Evolutionary conservation across 2,329 filamentous ascomycete species (phyloP).

Genomic region (Trichoderma lentiforme): DNA sequence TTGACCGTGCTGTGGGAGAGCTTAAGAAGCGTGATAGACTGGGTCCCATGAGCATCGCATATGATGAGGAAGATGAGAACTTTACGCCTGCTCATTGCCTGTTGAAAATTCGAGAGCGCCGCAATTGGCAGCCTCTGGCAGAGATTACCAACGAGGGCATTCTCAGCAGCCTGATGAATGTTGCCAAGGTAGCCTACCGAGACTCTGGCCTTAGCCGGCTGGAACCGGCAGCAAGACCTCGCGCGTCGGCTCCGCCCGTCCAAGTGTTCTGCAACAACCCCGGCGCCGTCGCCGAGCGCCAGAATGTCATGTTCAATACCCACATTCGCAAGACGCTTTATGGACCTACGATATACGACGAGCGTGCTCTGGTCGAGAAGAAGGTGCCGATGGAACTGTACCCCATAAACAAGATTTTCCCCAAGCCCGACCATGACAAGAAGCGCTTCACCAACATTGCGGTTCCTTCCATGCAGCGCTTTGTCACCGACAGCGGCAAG

Average conservation of each 20-base stretch:
- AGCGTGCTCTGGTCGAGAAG: slow-evolving; percentile 70
- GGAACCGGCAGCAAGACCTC: slow-evolving; percentile 77
- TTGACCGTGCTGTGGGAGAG: slow-evolving; percentile 68
- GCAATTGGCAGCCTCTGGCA: slow-evolving; percentile 62
- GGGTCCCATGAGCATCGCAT: slow-evolving; percentile 63
- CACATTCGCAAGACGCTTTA: slow-evolving; percentile 72
- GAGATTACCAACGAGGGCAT: slow-evolving; percentile 70
- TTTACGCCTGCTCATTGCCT: slow-evolving; percentile 73
- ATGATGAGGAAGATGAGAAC: slow-evolving; percentile 61
- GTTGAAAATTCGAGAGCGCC: slow-evolving; percentile 73
- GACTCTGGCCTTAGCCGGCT: slow-evolving; percentile 71
- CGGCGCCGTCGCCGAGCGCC: slow-evolving; percentile 61
- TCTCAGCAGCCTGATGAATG: slow-evolving; percentile 73
- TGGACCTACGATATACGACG: slow-evolving; percentile 60
- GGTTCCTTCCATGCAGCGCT: slow-evolving; percentile 94
- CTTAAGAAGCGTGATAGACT: slow-evolving; percentile 56
- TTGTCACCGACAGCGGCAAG: slow-evolving; percentile 97
- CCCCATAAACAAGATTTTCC: slow-evolving; percentile 65
- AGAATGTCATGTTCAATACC: slow-evolving; percentile 74
- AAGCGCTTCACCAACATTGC: slow-evolving; percentile 84
- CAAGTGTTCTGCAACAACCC: slow-evolving; percentile 73
- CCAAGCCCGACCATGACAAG: slow-evolving; percentile 75
- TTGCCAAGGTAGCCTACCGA: slow-evolving; percentile 63
- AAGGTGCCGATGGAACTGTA: slow-evolving; percentile 65
- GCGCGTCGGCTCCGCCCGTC: slow-evolving; percentile 80